phyloP scores from a whole-genome alignment of 192 early-diverging fungal genomes.

The Umbelopsis sp. region DNA sequence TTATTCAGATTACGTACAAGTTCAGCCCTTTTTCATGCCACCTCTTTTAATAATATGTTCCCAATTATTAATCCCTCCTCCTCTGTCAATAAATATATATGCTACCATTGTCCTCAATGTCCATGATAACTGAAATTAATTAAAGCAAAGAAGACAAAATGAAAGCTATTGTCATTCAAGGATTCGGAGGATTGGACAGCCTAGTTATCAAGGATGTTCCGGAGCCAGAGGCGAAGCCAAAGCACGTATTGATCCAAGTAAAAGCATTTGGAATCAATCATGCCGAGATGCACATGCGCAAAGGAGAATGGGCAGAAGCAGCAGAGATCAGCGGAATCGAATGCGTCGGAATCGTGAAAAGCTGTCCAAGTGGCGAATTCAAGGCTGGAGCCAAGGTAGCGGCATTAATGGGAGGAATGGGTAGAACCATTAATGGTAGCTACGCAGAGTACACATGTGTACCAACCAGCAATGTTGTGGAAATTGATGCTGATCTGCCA shows the following conservation, averaged over 20 bases:
- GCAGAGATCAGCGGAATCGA: conserved; percentile 15
- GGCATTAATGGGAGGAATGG: conserved; percentile 14
- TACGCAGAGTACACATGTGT: conserved; percentile 15
- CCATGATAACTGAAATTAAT: not conserved
- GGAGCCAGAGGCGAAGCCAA: not conserved
- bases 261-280: conserved; percentile 17
- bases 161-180: conserved; percentile 6
- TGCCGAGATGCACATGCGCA: conserved; percentile 20
- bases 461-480: conserved; percentile 1
- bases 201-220: conserved; percentile 7
- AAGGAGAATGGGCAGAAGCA: conserved; percentile 13
- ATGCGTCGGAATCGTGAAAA: conserved; percentile 4
- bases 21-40: too few species aligned
- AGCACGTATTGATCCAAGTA: conserved; percentile 2
- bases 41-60: too few species aligned
- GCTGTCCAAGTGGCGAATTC: conserved; percentile 12
- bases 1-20: too few species aligned
- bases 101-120: not conserved
- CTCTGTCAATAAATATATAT: not conserved
- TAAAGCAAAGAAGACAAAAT: not conserved
- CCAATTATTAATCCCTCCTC: not conserved
- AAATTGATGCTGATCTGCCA: conserved; percentile 8
- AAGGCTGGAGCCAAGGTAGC: conserved; percentile 13
- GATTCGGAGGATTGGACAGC: conserved; percentile 5
- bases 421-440: conserved; percentile 7